phyloP scores from a whole-genome alignment of 2,329 filamentous ascomycete genomes.

The Plenodomus tracheiphilus region DNA sequence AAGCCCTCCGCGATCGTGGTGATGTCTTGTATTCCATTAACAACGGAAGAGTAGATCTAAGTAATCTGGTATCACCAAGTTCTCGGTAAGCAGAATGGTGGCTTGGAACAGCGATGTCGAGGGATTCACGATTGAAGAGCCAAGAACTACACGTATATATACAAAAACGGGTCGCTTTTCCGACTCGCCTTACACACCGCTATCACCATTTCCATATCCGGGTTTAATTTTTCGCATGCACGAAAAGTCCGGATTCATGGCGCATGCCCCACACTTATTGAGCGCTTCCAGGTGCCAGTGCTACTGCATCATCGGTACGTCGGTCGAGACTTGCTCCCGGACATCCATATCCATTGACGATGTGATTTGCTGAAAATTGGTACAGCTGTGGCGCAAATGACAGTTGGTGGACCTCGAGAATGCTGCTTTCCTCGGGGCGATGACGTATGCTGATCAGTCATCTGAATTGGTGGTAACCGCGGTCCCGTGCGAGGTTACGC shows the following conservation, averaged over 20 bases:
- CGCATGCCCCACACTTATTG: not conserved
- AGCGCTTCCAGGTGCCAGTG: too few relatives aligned
- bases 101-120: too few relatives aligned
- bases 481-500: not conserved
- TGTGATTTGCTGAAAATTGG: not conserved
- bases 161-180: too few relatives aligned
- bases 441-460: too few relatives aligned
- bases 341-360: not conserved
- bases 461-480: not conserved
- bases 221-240: slow-evolving; percentile 4
- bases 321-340: slow-evolving; percentile 3
- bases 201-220: not conserved
- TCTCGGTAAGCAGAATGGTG: not conserved
- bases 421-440: not conserved
- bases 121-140: not conserved
- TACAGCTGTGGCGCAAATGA: not conserved
- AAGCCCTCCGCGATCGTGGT: slow-evolving; percentile 1
- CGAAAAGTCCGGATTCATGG: slow-evolving; percentile 1
- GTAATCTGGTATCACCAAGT: too few relatives aligned
- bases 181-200: too few relatives aligned
- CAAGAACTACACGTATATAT: not conserved
- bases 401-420: not conserved
- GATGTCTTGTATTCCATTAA: slow-evolving; percentile 5
- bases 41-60: not conserved
- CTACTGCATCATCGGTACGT: slow-evolving; percentile 4